Conservation (phyloP, 2,329 filamentous ascomycete species). For the Hortaea sp. region DNA sequence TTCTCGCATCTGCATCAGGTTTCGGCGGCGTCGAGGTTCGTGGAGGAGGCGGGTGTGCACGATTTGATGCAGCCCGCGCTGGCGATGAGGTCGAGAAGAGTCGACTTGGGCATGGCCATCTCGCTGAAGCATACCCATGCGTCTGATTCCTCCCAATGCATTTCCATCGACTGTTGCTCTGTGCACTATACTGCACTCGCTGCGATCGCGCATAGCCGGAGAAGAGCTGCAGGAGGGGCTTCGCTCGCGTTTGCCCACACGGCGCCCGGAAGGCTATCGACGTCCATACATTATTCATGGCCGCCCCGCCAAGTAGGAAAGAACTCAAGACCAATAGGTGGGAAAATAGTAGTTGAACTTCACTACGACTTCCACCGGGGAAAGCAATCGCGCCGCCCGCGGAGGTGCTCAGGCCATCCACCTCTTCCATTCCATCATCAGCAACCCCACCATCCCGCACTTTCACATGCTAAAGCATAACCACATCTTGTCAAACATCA, state of each 20-base stretch:
- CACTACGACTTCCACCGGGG: conserved; percentile 3
- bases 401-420: conserved; percentile 16
- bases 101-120: too few species aligned
- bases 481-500: conserved; percentile 1
- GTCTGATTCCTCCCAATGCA: too few species aligned
- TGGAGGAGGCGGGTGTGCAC: background rate
- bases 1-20: background rate
- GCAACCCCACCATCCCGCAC: background rate
- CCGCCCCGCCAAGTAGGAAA: background rate
- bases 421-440: background rate
- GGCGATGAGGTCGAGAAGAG: too few species aligned
- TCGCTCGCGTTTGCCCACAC: conserved; percentile 10
- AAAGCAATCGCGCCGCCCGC: background rate
- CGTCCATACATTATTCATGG: conserved; percentile 26
- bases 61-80: too few species aligned
- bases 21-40: background rate
- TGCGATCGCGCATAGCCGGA: conserved; percentile 16
- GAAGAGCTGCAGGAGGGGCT: conserved; percentile 21
- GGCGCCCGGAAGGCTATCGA: conserved; percentile 19
- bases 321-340: background rate
- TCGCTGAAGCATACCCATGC: too few species aligned
- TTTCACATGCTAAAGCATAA: conserved; percentile 2
- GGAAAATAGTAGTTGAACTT: conserved; percentile 1
- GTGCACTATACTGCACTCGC: conserved; percentile 3
- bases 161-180: background rate